A percentile compares a stretch with the other conserved stretches of the same genome.
phyloP scores from a whole-genome alignment of 2,329 filamentous ascomycete species.

The Rhytidhysteron rufulum region DNA sequence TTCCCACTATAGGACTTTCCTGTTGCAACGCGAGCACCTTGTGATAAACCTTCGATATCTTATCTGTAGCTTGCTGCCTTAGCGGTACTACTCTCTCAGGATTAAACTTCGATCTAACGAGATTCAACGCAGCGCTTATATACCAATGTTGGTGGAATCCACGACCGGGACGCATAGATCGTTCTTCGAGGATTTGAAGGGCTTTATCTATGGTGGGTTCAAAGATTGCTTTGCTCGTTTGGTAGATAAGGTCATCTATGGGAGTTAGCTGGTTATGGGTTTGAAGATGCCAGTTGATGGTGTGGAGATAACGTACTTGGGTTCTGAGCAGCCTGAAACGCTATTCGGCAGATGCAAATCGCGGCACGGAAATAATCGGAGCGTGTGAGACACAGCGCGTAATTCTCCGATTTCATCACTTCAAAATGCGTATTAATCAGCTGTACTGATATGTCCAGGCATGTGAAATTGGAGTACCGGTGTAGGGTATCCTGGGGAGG shows the following conservation, averaged over 20 bases:
- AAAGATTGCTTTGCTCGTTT: conserved; percentile 9
- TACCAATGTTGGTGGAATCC: conserved; percentile 35
- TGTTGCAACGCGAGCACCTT: conserved; percentile 17
- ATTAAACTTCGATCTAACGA: conserved; percentile 23
- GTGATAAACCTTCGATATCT: conserved; percentile 16
- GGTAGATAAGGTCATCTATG: conserved; percentile 4
- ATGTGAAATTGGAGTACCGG: neutral
- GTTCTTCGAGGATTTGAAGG: conserved; percentile 30
- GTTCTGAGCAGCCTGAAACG: too few relatives aligned
- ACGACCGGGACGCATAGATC: conserved; percentile 28
- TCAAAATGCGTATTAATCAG: neutral
- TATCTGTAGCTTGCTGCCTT: conserved; percentile 20
- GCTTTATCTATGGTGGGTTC: conserved; percentile 16
- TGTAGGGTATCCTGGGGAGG: neutral
- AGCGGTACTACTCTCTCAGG: conserved; percentile 13
- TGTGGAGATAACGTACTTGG: too few relatives aligned
- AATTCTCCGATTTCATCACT: neutral
- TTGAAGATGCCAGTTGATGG: too few relatives aligned
- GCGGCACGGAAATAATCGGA: too few relatives aligned
- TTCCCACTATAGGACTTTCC: too few relatives aligned
- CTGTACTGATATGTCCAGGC: neutral
- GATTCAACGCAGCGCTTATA: conserved; percentile 27
- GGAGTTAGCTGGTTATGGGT: neutral
- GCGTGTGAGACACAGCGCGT: neutral
- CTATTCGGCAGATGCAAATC: too few relatives aligned